Evolutionary conservation across 768 basidiomycete genomes (phyloP).

Genomic region (Tylopilus plumbeoviolaceoides): DNA sequence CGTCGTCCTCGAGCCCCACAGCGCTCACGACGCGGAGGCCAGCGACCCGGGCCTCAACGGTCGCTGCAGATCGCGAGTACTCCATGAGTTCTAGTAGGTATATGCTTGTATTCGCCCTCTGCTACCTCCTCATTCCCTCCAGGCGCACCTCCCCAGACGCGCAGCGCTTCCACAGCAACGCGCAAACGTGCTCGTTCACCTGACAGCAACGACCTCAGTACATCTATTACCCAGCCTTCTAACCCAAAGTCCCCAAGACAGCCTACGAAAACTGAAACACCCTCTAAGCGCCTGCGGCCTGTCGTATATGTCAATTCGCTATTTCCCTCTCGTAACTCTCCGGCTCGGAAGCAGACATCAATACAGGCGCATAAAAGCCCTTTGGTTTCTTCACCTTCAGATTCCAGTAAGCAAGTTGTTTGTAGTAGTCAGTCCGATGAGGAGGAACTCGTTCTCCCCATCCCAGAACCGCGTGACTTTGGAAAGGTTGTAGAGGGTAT

Average conservation of each 20-base stretch:
- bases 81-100: conserved; percentile 17
- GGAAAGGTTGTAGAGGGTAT: conserved; percentile 36
- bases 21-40: conserved; percentile 9
- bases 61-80: neutral
- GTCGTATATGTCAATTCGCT: conserved; percentile 11
- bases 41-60: conserved; percentile 7
- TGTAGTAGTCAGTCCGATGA: conserved; percentile 71
- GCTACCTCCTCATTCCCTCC: conserved; percentile 6
- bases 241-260: conserved; percentile 22
- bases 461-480: conserved; percentile 23
- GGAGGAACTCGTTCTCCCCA: conserved; percentile 43
- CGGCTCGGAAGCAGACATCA: conserved; percentile 15
- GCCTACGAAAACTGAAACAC: conserved; percentile 16
- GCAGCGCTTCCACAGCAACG: conserved; percentile 12
- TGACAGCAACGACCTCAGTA: conserved; percentile 2
- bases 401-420: conserved; percentile 35
- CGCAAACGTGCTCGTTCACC: conserved; percentile 29
- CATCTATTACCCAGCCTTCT: conserved; percentile 3
- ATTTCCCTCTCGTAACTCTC: conserved; percentile 34
- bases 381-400: conserved; percentile 15
- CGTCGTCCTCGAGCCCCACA: neutral
- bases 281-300: conserved; percentile 2
- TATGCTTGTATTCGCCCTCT: neutral
- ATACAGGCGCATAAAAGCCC: conserved; percentile 1
- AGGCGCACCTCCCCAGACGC: conserved; percentile 9